Percentiles rank a stretch among this genome's conserved stretches.
Conservation (phyloP, 2,329 filamentous ascomycete species). For the Cladosporium sp. region DNA sequence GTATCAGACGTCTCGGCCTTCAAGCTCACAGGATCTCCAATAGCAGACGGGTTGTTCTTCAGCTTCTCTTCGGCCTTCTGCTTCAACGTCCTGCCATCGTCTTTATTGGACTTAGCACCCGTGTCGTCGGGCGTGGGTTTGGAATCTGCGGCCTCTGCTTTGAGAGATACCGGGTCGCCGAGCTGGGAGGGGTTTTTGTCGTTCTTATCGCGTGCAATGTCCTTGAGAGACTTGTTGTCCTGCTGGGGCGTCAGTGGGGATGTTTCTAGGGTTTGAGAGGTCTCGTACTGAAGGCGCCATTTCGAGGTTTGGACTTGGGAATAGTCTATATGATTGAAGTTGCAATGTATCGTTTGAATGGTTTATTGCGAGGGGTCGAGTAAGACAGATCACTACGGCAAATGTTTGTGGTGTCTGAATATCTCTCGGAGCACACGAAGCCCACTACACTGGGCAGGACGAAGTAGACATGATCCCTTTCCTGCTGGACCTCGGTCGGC, state of each 20-base stretch:
- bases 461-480: background rate
- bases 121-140: constrained; percentile 31
- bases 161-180: constrained; percentile 40
- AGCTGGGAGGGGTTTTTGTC: constrained; percentile 33
- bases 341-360: background rate
- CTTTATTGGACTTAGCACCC: constrained; percentile 2
- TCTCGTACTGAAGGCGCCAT: background rate
- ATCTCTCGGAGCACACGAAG: background rate
- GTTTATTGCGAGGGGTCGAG: background rate
- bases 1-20: constrained; percentile 33
- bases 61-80: constrained; percentile 31
- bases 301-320: background rate
- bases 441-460: background rate
- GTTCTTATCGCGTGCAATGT: constrained; percentile 21
- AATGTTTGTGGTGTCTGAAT: background rate
- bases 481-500: background rate
- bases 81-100: constrained; percentile 28
- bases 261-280: background rate
- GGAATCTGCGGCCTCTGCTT: constrained; percentile 38
- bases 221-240: constrained; percentile 26
- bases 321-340: background rate
- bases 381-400: background rate
- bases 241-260: background rate
- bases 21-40: constrained; percentile 34
- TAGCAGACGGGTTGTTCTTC: constrained; percentile 28